Evolutionary conservation across 169 alveolate genomes (phyloP), one percentile per base, ranked within the genome.

Genomic region (Eimeria nieschulzi): DNA sequence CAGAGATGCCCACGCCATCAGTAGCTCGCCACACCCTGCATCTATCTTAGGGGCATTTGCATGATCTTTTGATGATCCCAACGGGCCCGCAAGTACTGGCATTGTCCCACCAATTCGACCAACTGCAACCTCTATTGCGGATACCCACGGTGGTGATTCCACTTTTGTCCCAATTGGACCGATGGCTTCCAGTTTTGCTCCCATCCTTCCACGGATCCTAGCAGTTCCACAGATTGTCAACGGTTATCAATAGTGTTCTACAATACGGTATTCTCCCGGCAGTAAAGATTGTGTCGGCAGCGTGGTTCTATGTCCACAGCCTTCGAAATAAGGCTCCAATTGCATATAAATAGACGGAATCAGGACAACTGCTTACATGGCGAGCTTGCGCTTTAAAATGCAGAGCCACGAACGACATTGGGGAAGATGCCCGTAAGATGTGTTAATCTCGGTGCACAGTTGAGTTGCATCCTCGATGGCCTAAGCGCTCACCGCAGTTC

Each of bases 391-490:
- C 51, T 82, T 61, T 78, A 82, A 39, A 82, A 63, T 26, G 66
- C 59, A 19, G 23, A 59, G 90, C 78, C 71, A 54, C 76, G 59
- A 59, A 26, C 54, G 64, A 73, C 90, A 82, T 63, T 82, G 90
- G 23, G 90, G 78, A 39, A 54, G 23, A 61, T 61, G 78, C 78
- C 90, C 76, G 76, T 82, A 76, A 63, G 76, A 26, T 1, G 90
- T 64, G 39, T 82, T 63, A 63, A 76, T 76, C 33, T 82, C 90
- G 63, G 55, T 53, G 53, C 78, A 82, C 53, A 82, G 63, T 82
- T 82, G 90, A 64, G 59, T 82, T 25, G 90, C 90, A 39, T 82
- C 90, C 46, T 82, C 90, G 33, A 82, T 63, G 56, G 63, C 90
- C 90, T 82, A 23, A 82, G 56, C 76, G 78, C 75, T 15, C 75